Base-by-base conservation (phyloP, 495 filamentous ascomycete species). In the Pyrenopolyporus hunteri region DNA sequence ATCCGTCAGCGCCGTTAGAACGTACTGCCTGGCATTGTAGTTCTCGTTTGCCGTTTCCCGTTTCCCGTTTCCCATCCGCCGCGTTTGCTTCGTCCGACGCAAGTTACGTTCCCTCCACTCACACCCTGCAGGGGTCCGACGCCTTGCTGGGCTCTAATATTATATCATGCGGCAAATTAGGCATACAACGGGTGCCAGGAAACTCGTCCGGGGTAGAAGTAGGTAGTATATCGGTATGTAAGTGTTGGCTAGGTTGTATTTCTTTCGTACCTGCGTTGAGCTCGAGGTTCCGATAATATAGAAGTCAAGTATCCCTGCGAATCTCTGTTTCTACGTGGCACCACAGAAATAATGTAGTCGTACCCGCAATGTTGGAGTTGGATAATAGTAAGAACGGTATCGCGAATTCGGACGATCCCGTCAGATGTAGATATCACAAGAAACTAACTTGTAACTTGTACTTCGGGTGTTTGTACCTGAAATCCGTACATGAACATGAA, bases 121-220 rank as follows among this genome's bases (percentile, higher is more conserved):
- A 22, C 52, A 59, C 57, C 16, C 8, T 66, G 63, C 63, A 66
- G 63, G 63, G 63, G 51, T 60, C 45, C 35, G 44, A n/a, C 23
- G 31, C 16, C 33, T 50, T 22, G 29, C 11, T 22, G 14, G 23
- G 23, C 42, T 45, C 14, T 33, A 29, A 17, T 57, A 29, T 22
- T 57, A 55, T 64, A 66, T 57, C 63, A 66, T 57, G 8, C 14
- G 28, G 51, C 62, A 35, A 45, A 65, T 65, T n/a, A n/a, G n/a
- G n/a, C n/a, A 64, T 55, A 44, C 42, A 51, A 54, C 0, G 28
- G 11, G 19, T 16, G 8, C 16, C 28, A 47, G 16, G 35, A 22
- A 28, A 17, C 39, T 31, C 31, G 31, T 53, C 16, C 31, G 17
- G 57, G 51, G 32, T 50, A 20, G 26, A 44, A 35, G 29, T 23